Evolutionary conservation across 805 yeast genomes (phyloP).

Genomic region (Phaffomyces thermotolerans): DNA sequence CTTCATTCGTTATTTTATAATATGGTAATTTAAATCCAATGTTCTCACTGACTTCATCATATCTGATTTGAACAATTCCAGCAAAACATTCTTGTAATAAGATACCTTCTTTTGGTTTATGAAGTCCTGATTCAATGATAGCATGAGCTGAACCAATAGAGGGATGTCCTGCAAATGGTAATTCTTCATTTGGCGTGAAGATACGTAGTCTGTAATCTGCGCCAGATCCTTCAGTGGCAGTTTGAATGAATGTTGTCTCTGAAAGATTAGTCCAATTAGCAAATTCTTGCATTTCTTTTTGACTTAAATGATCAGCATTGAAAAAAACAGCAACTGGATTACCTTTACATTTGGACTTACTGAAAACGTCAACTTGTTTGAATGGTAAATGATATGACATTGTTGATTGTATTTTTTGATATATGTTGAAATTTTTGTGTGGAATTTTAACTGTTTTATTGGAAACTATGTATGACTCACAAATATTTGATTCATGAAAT

Average conservation of each 20-base stretch:
- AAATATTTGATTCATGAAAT: too few relatives aligned
- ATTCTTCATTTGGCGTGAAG: slow-evolving; percentile 38
- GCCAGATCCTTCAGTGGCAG: slow-evolving; percentile 27
- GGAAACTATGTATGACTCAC: too few relatives aligned
- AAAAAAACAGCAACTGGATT: slow-evolving; percentile 47
- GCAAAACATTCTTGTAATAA: slow-evolving; percentile 39
- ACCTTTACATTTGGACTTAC: slow-evolving; percentile 29
- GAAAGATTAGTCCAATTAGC: slow-evolving; percentile 58
- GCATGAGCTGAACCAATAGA: slow-evolving; percentile 48
- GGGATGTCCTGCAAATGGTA: slow-evolving; percentile 64
- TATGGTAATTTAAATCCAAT: slow-evolving; percentile 26
- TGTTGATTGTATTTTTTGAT: not conserved
- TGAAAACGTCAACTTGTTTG: slow-evolving; percentile 32
- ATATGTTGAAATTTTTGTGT: not conserved
- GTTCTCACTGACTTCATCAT: slow-evolving; percentile 13
- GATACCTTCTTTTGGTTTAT: slow-evolving; percentile 19
- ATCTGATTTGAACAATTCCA: slow-evolving; percentile 33
- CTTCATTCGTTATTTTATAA: slow-evolving; percentile 11
- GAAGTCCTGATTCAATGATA: slow-evolving; percentile 31
- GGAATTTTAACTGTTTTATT: too few relatives aligned
- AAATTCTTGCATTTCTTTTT: slow-evolving; percentile 37
- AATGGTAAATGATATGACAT: slow-evolving; percentile 10
- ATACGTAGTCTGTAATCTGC: slow-evolving; percentile 46
- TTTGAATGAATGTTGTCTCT: slow-evolving; percentile 46
- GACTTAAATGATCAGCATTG: slow-evolving; percentile 32